Conservation (phyloP, 768 basidiomycete genomes). For the Pleurotus salmoneostramineus region DNA sequence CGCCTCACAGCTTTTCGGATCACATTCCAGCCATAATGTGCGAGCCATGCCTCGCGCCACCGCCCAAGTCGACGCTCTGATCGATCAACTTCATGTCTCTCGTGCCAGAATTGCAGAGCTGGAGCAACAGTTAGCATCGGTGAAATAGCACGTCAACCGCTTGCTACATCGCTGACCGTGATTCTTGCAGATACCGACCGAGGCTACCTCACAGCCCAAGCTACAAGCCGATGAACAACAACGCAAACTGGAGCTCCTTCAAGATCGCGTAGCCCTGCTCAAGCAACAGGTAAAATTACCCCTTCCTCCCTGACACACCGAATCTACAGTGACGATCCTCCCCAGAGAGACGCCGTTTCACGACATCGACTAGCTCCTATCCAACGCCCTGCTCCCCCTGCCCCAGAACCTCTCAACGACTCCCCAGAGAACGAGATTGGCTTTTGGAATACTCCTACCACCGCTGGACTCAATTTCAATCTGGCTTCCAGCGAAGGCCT, state of each 20-base stretch:
- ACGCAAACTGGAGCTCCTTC: constrained; percentile 31
- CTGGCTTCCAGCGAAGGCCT: constrained; percentile 51
- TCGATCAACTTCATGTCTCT: constrained; percentile 33
- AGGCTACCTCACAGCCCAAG: constrained; percentile 25
- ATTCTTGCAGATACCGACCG: constrained; percentile 9
- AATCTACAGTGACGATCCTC: not conserved
- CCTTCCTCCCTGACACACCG: not conserved
- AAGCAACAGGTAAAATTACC: constrained; percentile 31
- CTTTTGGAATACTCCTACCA: constrained; percentile 59
- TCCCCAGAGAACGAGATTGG: constrained; percentile 41
- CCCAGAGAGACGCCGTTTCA: not conserved
- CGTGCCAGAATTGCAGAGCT: constrained; percentile 34
- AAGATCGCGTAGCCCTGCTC: constrained; percentile 32
- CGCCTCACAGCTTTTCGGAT: not conserved
- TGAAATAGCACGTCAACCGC: constrained; percentile 17
- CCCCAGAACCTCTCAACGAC: constrained; percentile 20
- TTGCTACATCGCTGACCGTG: not conserved
- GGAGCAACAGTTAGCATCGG: constrained; percentile 20
- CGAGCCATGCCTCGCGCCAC: constrained; percentile 51
- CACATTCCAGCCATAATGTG: constrained; percentile 28
- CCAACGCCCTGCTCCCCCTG: constrained; percentile 16
- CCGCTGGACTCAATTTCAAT: constrained; percentile 51
- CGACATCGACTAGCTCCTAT: constrained; percentile 6
- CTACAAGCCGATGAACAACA: constrained; percentile 38
- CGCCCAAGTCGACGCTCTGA: constrained; percentile 37